Evolutionary conservation across 768 basidiomycete genomes (phyloP), one percentile per base, ranked within the genome.

Genomic region (Cystobasidiopsis lactophilus): DNA sequence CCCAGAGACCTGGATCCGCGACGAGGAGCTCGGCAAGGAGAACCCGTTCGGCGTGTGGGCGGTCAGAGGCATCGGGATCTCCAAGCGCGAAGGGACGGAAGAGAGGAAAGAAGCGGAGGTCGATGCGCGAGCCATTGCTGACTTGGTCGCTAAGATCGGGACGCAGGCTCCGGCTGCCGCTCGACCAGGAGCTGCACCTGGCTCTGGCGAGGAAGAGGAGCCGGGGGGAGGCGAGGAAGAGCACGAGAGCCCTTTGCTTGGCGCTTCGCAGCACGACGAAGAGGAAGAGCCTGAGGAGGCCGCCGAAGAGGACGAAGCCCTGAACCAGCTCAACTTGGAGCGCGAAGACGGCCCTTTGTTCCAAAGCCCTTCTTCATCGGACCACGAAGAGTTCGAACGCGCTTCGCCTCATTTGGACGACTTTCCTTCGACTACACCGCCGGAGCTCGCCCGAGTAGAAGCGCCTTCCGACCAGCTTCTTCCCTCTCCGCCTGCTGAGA

Each of bases 241-340:
- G 46, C 30, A 55, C 54, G 11, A 30, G 29, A 18, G 40, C 33
- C 40, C 53, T 35, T 16, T 35, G 33, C 33, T 35, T 35, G 33
- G 56, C 13, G 59, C 52, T 5, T 52, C 10, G 21, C 29, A 5
- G 27, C 23, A 45, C 52, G 73, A 75, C 55, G 73, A 75, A 19
- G 65, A 77, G 45, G 66, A 60, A 35, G 65, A 68, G 23, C 53
- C 69, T 4, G 63, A 70, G 38, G 67, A 69, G 24, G 57, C 59
- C 43, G 64, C 63, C 1, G 59, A 63, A 45, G 39, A 52, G 30
- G 45, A 59, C 19, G 57, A 39, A 13, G 33, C 41, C 16, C 19
- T 31, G 52, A 53, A 26, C 2, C n/a, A 21, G 38, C 37, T 13
- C n/a, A n/a, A 29, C 27, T 47, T 53, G 19, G 43, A 49, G 26